These are phyloP conservation scores for Ceratobasidium sp. DNA, from an alignment of 1,284 basidiomycete genomes.

Conservation along the genomic window DNA sequence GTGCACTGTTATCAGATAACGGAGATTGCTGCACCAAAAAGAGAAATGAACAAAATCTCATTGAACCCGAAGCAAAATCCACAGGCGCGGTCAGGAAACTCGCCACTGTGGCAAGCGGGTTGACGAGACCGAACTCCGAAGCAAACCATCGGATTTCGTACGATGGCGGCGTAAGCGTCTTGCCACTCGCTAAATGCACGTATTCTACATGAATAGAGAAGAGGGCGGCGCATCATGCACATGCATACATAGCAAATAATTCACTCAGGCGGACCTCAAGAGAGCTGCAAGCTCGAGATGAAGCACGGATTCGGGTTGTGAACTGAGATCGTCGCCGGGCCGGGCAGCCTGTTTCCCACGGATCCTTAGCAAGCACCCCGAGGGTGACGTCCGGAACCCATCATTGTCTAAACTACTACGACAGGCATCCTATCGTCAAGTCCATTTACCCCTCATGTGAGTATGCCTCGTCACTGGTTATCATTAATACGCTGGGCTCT, in stretches of 20 bases:
- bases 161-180: neutral
- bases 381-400: slow-evolving; percentile 18
- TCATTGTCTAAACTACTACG: slow-evolving; percentile 7
- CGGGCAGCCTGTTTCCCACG: slow-evolving; percentile 14
- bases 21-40: too few species aligned
- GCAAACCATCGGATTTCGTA: neutral
- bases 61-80: too few species aligned
- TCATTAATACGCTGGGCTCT: slow-evolving; percentile 32
- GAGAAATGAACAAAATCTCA: too few species aligned
- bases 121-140: slow-evolving; percentile 20
- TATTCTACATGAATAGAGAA: neutral
- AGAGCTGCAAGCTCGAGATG: slow-evolving; percentile 32
- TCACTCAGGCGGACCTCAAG: slow-evolving; percentile 19
- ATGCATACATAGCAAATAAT: slow-evolving; percentile 4
- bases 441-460: slow-evolving; percentile 37
- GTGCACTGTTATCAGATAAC: too few species aligned
- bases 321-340: slow-evolving; percentile 41
- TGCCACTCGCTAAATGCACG: neutral
- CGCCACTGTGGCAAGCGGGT: slow-evolving; percentile 17
- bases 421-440: slow-evolving; percentile 20
- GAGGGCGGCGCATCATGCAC: neutral
- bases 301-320: slow-evolving; percentile 33
- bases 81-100: neutral
- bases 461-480: slow-evolving; percentile 27
- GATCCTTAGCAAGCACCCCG: slow-evolving; percentile 30